Evolutionary conservation across 1,284 basidiomycete species (phyloP).

Genomic region (Puccinia polysora): DNA sequence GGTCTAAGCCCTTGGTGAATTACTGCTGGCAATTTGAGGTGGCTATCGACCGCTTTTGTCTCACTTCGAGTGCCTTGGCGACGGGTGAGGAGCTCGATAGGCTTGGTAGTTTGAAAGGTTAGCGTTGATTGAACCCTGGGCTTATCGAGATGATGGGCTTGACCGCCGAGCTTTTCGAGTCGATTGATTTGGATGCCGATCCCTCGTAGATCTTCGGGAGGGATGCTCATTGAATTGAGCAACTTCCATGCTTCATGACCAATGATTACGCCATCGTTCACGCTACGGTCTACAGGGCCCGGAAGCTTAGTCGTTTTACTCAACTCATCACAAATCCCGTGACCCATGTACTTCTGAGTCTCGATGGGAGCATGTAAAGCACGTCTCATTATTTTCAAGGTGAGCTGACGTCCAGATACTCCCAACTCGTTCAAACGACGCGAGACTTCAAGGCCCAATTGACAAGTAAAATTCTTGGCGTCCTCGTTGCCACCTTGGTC

Average conservation of each 20-base stretch:
- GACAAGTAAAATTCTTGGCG: conserved; percentile 69
- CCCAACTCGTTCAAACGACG: conserved; percentile 64
- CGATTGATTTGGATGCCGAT: conserved; percentile 90
- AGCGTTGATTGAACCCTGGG: conserved; percentile 42
- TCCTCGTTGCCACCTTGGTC: conserved; percentile 57
- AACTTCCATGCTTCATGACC: conserved; percentile 74
- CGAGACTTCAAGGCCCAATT: conserved; percentile 71
- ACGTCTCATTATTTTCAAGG: conserved; percentile 81
- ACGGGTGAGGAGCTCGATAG: conserved; percentile 1
- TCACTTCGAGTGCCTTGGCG: not conserved
- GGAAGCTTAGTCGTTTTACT: conserved; percentile 67
- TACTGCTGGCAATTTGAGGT: not conserved
- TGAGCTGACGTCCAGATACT: conserved; percentile 68
- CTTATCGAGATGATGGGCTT: conserved; percentile 43
- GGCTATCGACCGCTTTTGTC: not conserved
- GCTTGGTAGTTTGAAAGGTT: conserved; percentile 5
- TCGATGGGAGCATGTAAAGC: conserved; percentile 81
- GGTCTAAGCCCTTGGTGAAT: not conserved
- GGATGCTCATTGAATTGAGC: conserved; percentile 67
- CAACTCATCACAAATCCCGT: conserved; percentile 78
- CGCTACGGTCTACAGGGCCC: conserved; percentile 62
- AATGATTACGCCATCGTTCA: conserved; percentile 67
- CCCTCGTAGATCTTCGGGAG: conserved; percentile 82
- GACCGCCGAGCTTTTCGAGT: conserved; percentile 59
- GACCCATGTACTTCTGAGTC: conserved; percentile 93